Evolutionary conservation across 257 asterid genomes (phyloP).

Genomic region (Thymus mandschuricus): DNA sequence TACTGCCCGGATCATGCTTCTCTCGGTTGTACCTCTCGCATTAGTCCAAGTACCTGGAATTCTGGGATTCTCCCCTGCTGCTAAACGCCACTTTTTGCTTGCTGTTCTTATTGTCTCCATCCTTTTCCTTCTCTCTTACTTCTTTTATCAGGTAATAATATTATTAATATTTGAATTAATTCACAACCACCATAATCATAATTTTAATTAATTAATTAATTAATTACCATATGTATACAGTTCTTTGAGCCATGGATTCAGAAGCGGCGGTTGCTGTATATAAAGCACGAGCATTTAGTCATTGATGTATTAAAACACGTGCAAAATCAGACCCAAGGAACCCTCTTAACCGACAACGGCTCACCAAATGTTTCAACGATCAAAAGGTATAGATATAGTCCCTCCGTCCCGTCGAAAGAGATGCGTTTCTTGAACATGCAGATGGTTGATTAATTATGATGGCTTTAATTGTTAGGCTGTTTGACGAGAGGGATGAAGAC

Average conservation of each 20-base stretch:
- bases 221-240: constrained; percentile 31
- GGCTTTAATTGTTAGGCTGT: constrained; percentile 28
- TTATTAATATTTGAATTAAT: too few relatives aligned
- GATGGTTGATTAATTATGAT: too few relatives aligned
- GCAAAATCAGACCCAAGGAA: constrained; percentile 48
- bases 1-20: constrained; percentile 62
- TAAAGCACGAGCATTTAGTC: constrained; percentile 64
- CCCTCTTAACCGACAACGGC: constrained; percentile 46
- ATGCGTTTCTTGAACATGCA: neutral
- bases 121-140: constrained; percentile 48
- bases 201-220: too few relatives aligned
- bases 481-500: constrained; percentile 50
- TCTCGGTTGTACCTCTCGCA: constrained; percentile 53
- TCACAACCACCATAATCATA: too few relatives aligned
- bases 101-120: constrained; percentile 49
- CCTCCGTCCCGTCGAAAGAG: too few relatives aligned
- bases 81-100: constrained; percentile 34
- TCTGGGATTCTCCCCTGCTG: constrained; percentile 32
- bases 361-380: constrained; percentile 57
- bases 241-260: constrained; percentile 68
- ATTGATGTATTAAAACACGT: constrained; percentile 56
- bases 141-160: constrained; percentile 64
- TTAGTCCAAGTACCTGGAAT: constrained; percentile 45
- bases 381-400: constrained; percentile 36
- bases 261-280: constrained; percentile 49